Conservation (phyloP, 495 filamentous ascomycete species). For the Parmelia sp. region DNA sequence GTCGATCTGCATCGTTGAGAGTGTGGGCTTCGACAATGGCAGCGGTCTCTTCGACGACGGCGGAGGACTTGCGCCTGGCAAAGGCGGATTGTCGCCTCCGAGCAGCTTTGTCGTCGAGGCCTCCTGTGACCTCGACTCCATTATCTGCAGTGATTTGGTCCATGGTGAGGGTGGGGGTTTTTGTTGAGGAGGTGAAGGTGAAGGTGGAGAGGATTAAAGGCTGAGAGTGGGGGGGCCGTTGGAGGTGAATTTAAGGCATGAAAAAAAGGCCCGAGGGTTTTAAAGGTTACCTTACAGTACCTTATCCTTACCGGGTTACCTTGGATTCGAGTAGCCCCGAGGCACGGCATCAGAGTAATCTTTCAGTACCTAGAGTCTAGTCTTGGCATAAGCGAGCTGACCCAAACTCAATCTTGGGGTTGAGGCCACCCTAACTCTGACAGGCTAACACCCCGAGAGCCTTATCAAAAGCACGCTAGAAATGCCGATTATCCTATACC, state of each 20-base stretch:
- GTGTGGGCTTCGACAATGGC: slow-evolving; percentile 21
- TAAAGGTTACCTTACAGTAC: too few species aligned
- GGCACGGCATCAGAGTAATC: neutral
- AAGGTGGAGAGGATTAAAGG: neutral
- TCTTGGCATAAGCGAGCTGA: slow-evolving; percentile 6
- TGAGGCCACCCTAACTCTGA: too few species aligned
- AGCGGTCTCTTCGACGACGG: slow-evolving; percentile 17
- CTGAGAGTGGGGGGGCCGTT: neutral
- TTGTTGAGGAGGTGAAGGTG: neutral
- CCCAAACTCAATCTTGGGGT: too few species aligned
- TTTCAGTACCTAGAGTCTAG: too few species aligned
- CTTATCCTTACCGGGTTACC: too few species aligned
- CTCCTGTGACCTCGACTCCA: neutral
- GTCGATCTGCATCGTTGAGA: slow-evolving; percentile 25
- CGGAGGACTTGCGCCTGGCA: slow-evolving; percentile 20
- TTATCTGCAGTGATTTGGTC: neutral
- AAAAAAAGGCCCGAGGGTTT: neutral
- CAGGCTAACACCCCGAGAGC: too few species aligned
- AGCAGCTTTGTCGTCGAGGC: slow-evolving; percentile 1
- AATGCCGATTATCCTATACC: too few species aligned
- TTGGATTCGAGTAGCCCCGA: too few species aligned
- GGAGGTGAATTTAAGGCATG: too few species aligned
- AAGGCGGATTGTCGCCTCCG: slow-evolving; percentile 17
- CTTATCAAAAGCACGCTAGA: too few species aligned
- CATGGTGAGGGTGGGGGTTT: neutral